These are phyloP conservation scores for Tulasnella sp. DNA, from an alignment of 768 basidiomycete species.

Conservation along the genomic window DNA sequence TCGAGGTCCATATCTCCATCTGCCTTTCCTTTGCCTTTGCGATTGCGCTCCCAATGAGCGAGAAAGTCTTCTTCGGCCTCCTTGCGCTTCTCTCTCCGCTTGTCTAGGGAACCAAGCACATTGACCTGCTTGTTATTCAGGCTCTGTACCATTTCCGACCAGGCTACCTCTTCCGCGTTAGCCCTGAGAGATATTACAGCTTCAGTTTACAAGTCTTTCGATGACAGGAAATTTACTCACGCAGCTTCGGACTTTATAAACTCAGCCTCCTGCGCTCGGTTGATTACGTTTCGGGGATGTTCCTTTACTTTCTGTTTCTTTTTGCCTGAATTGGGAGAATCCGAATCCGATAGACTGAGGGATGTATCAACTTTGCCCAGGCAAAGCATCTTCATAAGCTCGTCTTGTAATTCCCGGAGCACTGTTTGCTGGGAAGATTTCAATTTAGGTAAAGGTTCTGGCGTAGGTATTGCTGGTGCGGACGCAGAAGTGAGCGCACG, in stretches of 20 bases:
- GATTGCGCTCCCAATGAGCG: slow-evolving; percentile 5
- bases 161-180: slow-evolving; percentile 15
- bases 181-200: background rate
- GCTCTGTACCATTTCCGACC: slow-evolving; percentile 21
- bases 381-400: slow-evolving; percentile 24
- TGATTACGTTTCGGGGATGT: slow-evolving; percentile 24
- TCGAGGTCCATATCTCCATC: background rate
- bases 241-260: slow-evolving; percentile 18
- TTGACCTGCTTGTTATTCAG: slow-evolving; percentile 19
- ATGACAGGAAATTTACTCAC: background rate
- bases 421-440: slow-evolving; percentile 14
- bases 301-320: slow-evolving; percentile 16
- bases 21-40: slow-evolving; percentile 19
- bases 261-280: slow-evolving; percentile 18
- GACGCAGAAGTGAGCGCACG: slow-evolving; percentile 1
- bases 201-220: background rate
- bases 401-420: slow-evolving; percentile 17
- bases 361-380: slow-evolving; percentile 23
- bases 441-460: slow-evolving; percentile 10
- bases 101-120: slow-evolving; percentile 8
- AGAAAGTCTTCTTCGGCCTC: slow-evolving; percentile 10
- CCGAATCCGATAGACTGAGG: background rate
- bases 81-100: slow-evolving; percentile 15
- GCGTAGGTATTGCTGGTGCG: background rate
- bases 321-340: background rate